Evolutionary conservation across 2,329 filamentous ascomycete genomes (phyloP).

Genomic region (Escovopsis weberi): DNA sequence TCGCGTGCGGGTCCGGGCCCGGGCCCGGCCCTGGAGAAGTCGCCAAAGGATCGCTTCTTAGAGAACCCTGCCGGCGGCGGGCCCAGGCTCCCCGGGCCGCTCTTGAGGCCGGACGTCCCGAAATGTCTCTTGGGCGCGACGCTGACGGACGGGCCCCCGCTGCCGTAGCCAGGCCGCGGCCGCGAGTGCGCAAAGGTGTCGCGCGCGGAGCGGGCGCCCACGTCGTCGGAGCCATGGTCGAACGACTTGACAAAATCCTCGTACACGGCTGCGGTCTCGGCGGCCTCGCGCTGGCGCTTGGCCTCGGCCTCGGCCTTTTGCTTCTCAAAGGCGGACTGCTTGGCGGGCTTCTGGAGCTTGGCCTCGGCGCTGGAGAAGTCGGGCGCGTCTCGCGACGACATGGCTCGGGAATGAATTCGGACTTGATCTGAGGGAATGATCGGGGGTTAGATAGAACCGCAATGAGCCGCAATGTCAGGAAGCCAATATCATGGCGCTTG

Average conservation of each 20-base stretch:
- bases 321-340: constrained; percentile 77
- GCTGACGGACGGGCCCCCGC: constrained; percentile 3
- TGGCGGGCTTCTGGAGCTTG: constrained; percentile 66
- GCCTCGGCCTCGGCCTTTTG: constrained; percentile 83
- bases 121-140: constrained; percentile 47
- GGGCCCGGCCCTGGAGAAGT: constrained; percentile 21
- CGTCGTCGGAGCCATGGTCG: constrained; percentile 42
- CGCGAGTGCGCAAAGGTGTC: constrained; percentile 8
- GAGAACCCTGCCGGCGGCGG: constrained; percentile 32
- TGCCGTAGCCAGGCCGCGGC: constrained; percentile 14
- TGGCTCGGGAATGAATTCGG: constrained; percentile 21
- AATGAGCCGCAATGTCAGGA: not conserved
- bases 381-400: constrained; percentile 31
- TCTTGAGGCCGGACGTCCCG: constrained; percentile 36
- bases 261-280: constrained; percentile 75
- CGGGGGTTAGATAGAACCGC: not conserved
- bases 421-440: not conserved
- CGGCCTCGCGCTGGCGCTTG: constrained; percentile 69
- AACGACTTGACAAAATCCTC: constrained; percentile 78
- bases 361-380: constrained; percentile 59
- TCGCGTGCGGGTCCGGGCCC: constrained; percentile 7
- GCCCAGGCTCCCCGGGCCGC: constrained; percentile 48
- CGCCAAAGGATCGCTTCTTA: constrained; percentile 38
- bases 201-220: constrained; percentile 11
- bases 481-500: too few relatives aligned